A percentile compares a stretch with the other conserved stretches of the same genome.
Conservation (phyloP, 768 basidiomycete species). For the Chalciporus pseudorubinellus region DNA sequence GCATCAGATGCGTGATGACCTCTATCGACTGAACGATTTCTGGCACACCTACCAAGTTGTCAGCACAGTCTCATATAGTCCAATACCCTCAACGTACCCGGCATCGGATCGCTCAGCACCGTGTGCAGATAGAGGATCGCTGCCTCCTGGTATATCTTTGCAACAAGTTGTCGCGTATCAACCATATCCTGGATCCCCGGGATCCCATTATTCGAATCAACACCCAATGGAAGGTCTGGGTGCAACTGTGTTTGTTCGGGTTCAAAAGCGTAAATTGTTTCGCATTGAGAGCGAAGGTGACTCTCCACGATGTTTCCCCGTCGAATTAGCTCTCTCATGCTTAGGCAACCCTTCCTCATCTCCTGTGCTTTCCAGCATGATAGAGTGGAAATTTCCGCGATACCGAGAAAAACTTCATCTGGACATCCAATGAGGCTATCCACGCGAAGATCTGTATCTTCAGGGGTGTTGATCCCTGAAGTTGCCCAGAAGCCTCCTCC, state of each 20-base stretch:
- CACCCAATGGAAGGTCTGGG: constrained; percentile 34
- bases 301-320: constrained; percentile 73
- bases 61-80: not conserved
- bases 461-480: constrained; percentile 27
- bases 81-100: constrained; percentile 47
- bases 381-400: constrained; percentile 71
- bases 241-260: constrained; percentile 39
- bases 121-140: constrained; percentile 69
- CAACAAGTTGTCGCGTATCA: constrained; percentile 49
- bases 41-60: constrained; percentile 53
- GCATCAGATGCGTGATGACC: constrained; percentile 50
- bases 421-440: constrained; percentile 74
- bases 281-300: constrained; percentile 48
- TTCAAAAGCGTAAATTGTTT: constrained; percentile 30
- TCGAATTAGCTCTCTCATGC: constrained; percentile 69
- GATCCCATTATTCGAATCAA: constrained; percentile 25
- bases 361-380: constrained; percentile 74
- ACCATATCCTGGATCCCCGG: constrained; percentile 32
- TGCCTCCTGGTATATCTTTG: constrained; percentile 61
- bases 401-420: constrained; percentile 71
- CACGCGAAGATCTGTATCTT: constrained; percentile 53
- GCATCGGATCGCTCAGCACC: constrained; percentile 63
- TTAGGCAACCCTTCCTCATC: constrained; percentile 61
- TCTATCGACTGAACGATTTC: constrained; percentile 65
- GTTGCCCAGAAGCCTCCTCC: constrained; percentile 46